These are phyloP conservation scores for Pistacia integerrima DNA, from an alignment of 345 rosid genomes.

Conservation along the genomic window DNA sequence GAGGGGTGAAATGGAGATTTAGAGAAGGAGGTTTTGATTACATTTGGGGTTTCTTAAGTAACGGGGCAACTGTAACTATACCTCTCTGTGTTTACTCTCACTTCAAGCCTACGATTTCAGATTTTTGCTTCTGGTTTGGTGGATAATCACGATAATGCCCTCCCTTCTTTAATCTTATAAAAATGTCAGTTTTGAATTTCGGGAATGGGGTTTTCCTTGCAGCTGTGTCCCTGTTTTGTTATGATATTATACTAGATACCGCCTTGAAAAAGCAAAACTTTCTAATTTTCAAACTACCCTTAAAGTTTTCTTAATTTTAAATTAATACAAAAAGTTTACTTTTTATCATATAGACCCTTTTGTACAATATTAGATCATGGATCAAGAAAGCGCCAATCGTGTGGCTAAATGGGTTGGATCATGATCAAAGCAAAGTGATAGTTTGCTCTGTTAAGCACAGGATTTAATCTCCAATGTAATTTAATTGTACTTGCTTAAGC, in stretches of 20 bases:
- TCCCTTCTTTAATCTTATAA: not conserved
- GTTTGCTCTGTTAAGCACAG: not conserved
- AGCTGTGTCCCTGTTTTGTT: not conserved
- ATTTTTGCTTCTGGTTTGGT: slow-evolving; percentile 12
- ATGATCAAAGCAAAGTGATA: not conserved
- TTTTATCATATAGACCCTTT: too few relatives aligned
- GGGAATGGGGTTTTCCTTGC: not conserved
- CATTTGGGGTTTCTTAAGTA: not conserved
- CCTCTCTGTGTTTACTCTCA: slow-evolving; percentile 24
- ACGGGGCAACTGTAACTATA: slow-evolving; percentile 24
- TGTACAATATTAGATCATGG: not conserved
- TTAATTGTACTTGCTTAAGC: not conserved
- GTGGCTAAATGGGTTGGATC: not conserved
- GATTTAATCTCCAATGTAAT: not conserved
- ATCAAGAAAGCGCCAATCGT: not conserved
- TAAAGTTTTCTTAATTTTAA: too few relatives aligned
- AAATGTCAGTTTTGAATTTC: not conserved
- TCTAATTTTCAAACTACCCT: too few relatives aligned
- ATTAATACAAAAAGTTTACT: too few relatives aligned
- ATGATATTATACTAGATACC: not conserved
- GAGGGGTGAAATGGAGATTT: slow-evolving; percentile 13
- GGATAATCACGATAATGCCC: slow-evolving; percentile 36
- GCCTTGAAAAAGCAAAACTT: too few relatives aligned
- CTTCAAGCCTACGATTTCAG: slow-evolving; percentile 38
- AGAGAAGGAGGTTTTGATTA: slow-evolving; percentile 7